These are phyloP conservation scores for Rhynchospora pubera DNA, from an alignment of 176 grass and related monocot species.

Conservation along the genomic window DNA sequence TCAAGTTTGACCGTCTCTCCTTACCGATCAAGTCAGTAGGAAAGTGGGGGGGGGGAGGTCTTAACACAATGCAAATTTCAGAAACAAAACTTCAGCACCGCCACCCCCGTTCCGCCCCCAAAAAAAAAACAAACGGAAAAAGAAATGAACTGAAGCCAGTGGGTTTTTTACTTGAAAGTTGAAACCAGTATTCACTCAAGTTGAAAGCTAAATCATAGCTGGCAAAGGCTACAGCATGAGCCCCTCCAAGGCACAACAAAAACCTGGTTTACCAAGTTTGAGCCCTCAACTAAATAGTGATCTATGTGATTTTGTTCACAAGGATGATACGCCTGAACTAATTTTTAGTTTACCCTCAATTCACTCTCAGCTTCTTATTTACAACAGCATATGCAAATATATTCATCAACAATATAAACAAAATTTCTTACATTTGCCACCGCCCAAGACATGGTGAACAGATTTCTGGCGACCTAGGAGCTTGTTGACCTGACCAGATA, in stretches of 20 bases:
- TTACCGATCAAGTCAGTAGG: no score
- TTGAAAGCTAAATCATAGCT: neutral
- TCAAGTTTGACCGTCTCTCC: no score
- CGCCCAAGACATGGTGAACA: constrained; percentile 56
- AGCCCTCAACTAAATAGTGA: neutral
- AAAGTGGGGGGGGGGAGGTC: no score
- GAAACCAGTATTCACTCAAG: neutral
- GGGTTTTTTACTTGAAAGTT: neutral
- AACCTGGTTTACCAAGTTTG: neutral
- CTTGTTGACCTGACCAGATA: constrained; percentile 38
- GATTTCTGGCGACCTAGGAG: constrained; percentile 40
- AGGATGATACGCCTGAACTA: no score
- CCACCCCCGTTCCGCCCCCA: no score
- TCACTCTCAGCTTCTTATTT: neutral
- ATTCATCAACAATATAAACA: neutral
- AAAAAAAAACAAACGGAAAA: neutral
- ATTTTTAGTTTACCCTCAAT: neutral
- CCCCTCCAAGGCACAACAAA: neutral
- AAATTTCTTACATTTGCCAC: constrained; percentile 46
- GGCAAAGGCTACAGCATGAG: neutral
- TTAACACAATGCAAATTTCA: neutral
- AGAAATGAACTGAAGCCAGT: neutral
- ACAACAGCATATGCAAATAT: neutral
- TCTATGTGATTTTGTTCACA: no score
- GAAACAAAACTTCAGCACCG: neutral